Base-by-base conservation (phyloP, 78 protist species). In the Neovahlkampfia damariscottae region DNA sequence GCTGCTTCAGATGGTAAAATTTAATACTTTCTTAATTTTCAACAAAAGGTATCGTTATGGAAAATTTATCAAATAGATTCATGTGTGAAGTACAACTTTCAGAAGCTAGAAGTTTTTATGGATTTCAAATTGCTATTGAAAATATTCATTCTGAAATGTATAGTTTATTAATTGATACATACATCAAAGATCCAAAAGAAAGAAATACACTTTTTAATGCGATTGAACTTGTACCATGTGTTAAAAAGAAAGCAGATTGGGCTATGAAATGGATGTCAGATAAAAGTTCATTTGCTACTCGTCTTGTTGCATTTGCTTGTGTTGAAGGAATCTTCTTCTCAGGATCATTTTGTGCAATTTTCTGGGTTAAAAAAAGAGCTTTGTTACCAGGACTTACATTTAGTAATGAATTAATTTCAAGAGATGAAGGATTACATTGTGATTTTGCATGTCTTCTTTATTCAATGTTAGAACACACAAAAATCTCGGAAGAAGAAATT, bases 311-410 rank as follows among this genome's bases (percentile, higher is more conserved):
- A 28, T 96, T 93, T 76, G 98, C 99, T 8, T 94, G 93, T 8
- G 98, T 94, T 4, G 99, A 96, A 82, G 99, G 99, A 70, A 95
- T 96, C 86, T 96, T 96, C 88, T 96, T 96, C 93, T 82, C 91
- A 38, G 97, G 97, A 19, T 75, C 91, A 67, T 96, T 96, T 84
- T 92, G 96, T 71, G 76, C 96, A 35, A 93, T 96, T 78, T 96
- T 96, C 81, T 96, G 97, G 97, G 78, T 96, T 66, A 96, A 96
- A 95, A 94, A 96, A 88, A 85, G 98, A 31, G 95, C 93, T 37
- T 81, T 94, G 59, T 91, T 94, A 95, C 98, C 94, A 1, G 98
- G 98, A 3, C 94, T 96, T 38, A 84, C 97, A 32, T 92, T 90
- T 83, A 87, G 95, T 58, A 96, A 96, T 82, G 98, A 95, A 84